Evolutionary conservation across 805 yeast genomes (phyloP), one percentile per base, ranked within the genome.

Genomic region (Myxozyma vanderwaltii): DNA sequence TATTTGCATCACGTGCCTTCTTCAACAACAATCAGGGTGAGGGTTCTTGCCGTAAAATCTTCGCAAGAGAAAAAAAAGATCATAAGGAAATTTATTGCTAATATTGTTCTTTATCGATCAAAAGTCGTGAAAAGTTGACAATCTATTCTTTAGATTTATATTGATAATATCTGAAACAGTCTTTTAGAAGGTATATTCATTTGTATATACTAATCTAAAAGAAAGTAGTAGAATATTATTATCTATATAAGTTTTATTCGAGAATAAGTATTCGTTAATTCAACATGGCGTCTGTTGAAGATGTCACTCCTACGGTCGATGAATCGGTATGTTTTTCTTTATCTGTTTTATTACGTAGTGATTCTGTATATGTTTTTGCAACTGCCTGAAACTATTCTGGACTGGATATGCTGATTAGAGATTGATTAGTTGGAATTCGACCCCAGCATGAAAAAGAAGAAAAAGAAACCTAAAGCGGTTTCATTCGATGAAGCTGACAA

Each of bases 371-470:
- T 29, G 10, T 29, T 29, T 7, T 10, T 29, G 33, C 6, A 29
- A 7, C 33, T 29, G 33, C 6, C 10, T 10, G 33, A 29, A 29
- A 35, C 33, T 2, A 23, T 21, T n/a, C 23, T 53, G 41, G 26
- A 15, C 26, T n/a, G 31, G 39, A 24, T 17, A 4, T 46, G n/a
- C 39, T 38, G 43, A 38, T 19, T n/a, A n/a, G 21, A 19, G 13
- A 38, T 38, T 8, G 17, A 15, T n/a, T 19, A 64, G 67, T 33
- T 60, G 54, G 69, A 60, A 23, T 59, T 64, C 49, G 68, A 66
- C 49, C 58, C 64, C 10, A 19, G 61, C 19, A 23, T 59, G 63
- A 70, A 68, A 70, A 72, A 72, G 70, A 74, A 74, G 70, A 74
- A 72, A 69, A 73, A 72, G 71, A 68, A 68, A 63, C 61, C 64